These are phyloP conservation scores for Trichoderma citrinoviride DNA, from an alignment of 2,329 filamentous ascomycete genomes.

Conservation along the genomic window DNA sequence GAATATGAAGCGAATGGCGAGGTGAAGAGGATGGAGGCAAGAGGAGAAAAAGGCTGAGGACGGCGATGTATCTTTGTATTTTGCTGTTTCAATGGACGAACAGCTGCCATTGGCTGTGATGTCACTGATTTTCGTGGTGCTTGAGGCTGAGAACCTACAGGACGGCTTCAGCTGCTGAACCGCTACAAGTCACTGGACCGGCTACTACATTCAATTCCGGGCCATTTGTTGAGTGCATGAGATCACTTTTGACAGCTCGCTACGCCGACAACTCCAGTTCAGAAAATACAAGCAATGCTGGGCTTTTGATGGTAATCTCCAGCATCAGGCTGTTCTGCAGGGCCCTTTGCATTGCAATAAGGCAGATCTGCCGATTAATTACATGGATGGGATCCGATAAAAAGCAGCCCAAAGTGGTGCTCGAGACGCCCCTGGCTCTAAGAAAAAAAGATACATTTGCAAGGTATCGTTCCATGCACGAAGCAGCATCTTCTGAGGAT, in stretches of 20 bases:
- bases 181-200: background rate
- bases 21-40: background rate
- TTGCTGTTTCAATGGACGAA: background rate
- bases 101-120: conserved; percentile 9
- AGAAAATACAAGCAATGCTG: background rate
- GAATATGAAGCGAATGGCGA: background rate
- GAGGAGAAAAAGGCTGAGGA: background rate
- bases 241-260: background rate
- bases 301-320: background rate
- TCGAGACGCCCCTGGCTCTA: background rate
- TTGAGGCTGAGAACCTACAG: background rate
- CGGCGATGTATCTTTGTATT: background rate
- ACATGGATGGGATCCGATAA: background rate
- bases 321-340: background rate
- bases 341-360: background rate
- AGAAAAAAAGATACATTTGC: background rate
- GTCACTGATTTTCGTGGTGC: background rate
- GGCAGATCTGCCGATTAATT: background rate
- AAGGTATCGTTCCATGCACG: background rate
- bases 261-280: background rate
- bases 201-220: too few species aligned
- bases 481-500: background rate
- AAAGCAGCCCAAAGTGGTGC: conserved; percentile 4
- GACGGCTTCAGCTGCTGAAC: background rate
- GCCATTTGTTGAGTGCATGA: too few species aligned